Base-by-base conservation (phyloP, 208 protist species). In the Tritrichomonas musculus region DNA sequence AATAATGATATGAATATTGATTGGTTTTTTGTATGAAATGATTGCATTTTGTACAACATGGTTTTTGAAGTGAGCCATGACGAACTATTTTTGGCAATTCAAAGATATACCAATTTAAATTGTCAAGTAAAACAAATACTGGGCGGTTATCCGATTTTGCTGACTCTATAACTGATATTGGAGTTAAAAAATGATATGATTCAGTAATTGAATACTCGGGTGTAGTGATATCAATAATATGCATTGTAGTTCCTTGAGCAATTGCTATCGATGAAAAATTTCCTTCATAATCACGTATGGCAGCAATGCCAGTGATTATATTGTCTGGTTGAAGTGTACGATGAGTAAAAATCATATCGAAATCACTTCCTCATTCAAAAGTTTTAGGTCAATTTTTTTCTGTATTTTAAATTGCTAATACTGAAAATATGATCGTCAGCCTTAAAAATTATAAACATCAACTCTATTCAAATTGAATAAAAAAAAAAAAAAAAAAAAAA, bases 21-120 rank as follows among this genome's bases (percentile, higher is more conserved):
- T 44, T 14, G 13, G n/a, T n/a, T 30, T n/a, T 25, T 33, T 41
- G 0, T 41, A 88, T 27, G 39, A 47, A 49, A 57, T 33, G 77
- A 33, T 33, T 47, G 73, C 33, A 82, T 50, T 39, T 82, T n/a
- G 47, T 14, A 49, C 33, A 5, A 57, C 27, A 14, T 57, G 77
- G 47, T 20, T 11, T 30, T 33, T n/a, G 5, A 11, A 88, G 44
- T 88, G 77, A 88, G 14, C 77, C 77, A 44, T 20, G 8, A 33
- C 13, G 14, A 36, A 88, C 41, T 39, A 88, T 4, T 88, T 88
- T 33, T 20, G 77, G 47, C 4, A 57, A 39, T 88, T 88, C 17
- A 47, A 88, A 88, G 39, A 88, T 57, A 60, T 41, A 88, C 77
- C 77, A 88, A 57, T 88, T 30, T 39, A 57, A 88, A 88, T 88